Conservation (phyloP, 768 basidiomycete genomes). For the Gymnopilus junonius region DNA sequence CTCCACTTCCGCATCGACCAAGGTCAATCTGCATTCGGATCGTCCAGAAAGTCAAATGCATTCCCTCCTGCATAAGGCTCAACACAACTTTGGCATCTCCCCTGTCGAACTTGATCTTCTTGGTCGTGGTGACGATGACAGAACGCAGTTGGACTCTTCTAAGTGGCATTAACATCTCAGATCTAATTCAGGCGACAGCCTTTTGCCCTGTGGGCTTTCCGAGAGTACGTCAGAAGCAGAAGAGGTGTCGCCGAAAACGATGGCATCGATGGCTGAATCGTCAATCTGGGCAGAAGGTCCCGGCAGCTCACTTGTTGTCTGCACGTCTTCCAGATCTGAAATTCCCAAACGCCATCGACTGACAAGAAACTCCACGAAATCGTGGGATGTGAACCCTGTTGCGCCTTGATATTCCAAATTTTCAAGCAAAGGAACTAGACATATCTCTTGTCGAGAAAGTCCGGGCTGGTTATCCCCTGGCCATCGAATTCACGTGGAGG, state of each 20-base stretch:
- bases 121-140: constrained; percentile 17
- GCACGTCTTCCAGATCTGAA: too few relatives aligned
- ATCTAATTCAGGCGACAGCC: not conserved
- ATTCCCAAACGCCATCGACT: constrained; percentile 14
- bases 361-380: constrained; percentile 16
- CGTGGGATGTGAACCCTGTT: constrained; percentile 14
- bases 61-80: constrained; percentile 12
- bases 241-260: not conserved
- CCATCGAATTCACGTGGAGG: too few relatives aligned
- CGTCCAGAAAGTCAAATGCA: constrained; percentile 19
- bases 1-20: not conserved
- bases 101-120: constrained; percentile 15
- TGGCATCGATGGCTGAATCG: not conserved
- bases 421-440: constrained; percentile 9
- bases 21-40: constrained; percentile 9
- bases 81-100: constrained; percentile 10
- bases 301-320: not conserved
- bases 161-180: not conserved
- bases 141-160: constrained; percentile 11
- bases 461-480: not conserved
- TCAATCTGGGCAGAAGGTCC: not conserved
- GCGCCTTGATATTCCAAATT: constrained; percentile 24
- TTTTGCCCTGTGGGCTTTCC: too few relatives aligned
- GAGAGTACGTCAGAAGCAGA: too few relatives aligned
- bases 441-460: not conserved